These are phyloP conservation scores for Dactylellina sp. DNA, from an alignment of 2,329 filamentous ascomycete genomes.

Conservation along the genomic window DNA sequence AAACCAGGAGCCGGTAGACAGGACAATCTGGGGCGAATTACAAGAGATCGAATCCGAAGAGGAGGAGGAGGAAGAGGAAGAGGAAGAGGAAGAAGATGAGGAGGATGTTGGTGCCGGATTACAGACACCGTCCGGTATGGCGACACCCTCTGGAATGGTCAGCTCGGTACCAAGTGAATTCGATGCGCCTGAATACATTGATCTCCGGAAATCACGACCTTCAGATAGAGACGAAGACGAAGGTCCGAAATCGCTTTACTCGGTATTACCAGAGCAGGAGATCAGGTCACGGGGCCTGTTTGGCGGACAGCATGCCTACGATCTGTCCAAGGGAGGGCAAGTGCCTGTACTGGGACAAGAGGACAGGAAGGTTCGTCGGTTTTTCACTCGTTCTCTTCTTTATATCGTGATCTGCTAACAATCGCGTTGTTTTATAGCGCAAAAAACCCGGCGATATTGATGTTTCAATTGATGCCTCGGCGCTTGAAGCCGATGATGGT, in stretches of 20 bases:
- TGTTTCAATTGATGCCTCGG: constrained; percentile 87
- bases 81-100: constrained; percentile 72
- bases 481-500: constrained; percentile 78
- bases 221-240: constrained; percentile 58
- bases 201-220: constrained; percentile 87
- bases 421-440: constrained; percentile 64
- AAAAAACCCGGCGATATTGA: constrained; percentile 98
- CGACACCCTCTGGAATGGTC: constrained; percentile 82
- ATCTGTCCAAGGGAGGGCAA: constrained; percentile 74
- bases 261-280: constrained; percentile 88
- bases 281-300: constrained; percentile 92
- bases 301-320: constrained; percentile 91
- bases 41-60: constrained; percentile 69
- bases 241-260: constrained; percentile 82
- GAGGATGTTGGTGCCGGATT: constrained; percentile 74
- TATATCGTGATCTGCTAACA: not conserved
- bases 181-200: constrained; percentile 69
- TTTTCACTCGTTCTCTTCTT: not conserved
- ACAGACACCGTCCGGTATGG: constrained; percentile 79
- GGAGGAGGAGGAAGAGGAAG: constrained; percentile 79
- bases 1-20: constrained; percentile 83
- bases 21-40: constrained; percentile 85
- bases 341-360: constrained; percentile 83
- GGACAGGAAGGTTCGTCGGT: constrained; percentile 72
- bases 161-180: constrained; percentile 84